phyloP scores from a whole-genome alignment of 2,329 filamentous ascomycete genomes.

The Colletotrichum sp. region DNA sequence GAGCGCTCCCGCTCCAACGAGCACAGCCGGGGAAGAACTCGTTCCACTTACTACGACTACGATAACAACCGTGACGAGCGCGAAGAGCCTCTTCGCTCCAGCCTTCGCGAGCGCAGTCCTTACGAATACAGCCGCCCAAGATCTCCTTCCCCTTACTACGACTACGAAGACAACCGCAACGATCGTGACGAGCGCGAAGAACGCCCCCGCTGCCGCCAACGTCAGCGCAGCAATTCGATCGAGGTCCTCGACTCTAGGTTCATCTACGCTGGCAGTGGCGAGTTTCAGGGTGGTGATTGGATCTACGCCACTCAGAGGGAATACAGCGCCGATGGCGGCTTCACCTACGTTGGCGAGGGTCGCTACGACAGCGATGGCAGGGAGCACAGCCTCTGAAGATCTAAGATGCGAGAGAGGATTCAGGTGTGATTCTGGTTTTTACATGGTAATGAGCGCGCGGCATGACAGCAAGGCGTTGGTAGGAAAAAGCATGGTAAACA shows the following conservation, averaged over 20 bases:
- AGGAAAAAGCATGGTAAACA: background rate
- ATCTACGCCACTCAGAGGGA: background rate
- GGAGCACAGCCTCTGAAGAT: background rate
- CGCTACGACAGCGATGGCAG: background rate
- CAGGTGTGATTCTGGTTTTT: fast-evolving
- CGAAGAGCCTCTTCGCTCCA: fast-evolving
- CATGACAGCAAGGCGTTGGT: background rate
- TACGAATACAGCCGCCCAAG: background rate
- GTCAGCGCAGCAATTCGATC: background rate
- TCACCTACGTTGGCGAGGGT: background rate
- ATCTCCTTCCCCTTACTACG: background rate
- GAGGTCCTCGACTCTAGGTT: background rate
- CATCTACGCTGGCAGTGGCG: background rate
- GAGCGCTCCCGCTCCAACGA: background rate
- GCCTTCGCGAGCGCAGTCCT: background rate
- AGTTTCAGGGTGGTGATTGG: background rate
- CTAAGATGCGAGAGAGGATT: background rate
- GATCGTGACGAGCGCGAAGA: background rate
- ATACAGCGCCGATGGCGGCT: background rate
- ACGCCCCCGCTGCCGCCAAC: fast-evolving
- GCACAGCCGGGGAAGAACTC: background rate
- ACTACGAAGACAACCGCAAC: background rate
- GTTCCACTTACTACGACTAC: background rate
- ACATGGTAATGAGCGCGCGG: background rate
- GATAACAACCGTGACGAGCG: fast-evolving